Evolutionary conservation across 2,329 filamentous ascomycete species (phyloP).

Genomic region (Chrysoporthe austroafricana): DNA sequence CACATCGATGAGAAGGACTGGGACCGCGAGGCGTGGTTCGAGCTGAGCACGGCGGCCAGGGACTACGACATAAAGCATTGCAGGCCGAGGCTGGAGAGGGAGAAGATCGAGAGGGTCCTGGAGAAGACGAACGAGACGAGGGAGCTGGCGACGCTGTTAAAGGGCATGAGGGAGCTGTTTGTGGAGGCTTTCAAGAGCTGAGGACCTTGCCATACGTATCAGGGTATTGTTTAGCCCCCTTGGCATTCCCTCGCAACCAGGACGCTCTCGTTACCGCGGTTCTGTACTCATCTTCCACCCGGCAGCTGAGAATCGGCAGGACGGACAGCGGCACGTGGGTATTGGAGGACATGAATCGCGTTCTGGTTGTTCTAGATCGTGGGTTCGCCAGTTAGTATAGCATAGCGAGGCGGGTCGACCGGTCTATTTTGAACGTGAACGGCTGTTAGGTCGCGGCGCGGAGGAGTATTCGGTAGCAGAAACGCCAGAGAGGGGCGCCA

Average conservation of each 20-base stretch:
- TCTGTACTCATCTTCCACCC: not conserved
- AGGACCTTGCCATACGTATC: not conserved
- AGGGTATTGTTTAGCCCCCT: not conserved
- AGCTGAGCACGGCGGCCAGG: conserved; percentile 77
- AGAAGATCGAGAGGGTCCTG: conserved; percentile 75
- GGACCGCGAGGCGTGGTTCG: conserved; percentile 91
- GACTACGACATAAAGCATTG: conserved; percentile 86
- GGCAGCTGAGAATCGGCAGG: not conserved
- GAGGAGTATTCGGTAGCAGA: not conserved
- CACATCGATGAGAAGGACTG: conserved; percentile 86
- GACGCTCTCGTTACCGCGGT: not conserved
- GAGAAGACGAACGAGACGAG: conserved; percentile 81
- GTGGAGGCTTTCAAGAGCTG: conserved; percentile 65
- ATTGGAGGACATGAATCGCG: not conserved
- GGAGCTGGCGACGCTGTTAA: conserved; percentile 72
- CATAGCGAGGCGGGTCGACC: not conserved
- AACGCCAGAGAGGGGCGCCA: not conserved
- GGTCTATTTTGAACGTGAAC: not conserved
- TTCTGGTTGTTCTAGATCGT: not conserved
- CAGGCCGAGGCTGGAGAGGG: conserved; percentile 79
- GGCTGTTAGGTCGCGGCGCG: not conserved
- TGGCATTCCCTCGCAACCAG: no score
- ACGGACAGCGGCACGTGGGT: not conserved
- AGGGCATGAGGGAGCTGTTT: conserved; percentile 83
- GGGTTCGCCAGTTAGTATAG: not conserved